phyloP scores from a whole-genome alignment of 805 yeast species.

The Starmerella ratchasimensis region DNA sequence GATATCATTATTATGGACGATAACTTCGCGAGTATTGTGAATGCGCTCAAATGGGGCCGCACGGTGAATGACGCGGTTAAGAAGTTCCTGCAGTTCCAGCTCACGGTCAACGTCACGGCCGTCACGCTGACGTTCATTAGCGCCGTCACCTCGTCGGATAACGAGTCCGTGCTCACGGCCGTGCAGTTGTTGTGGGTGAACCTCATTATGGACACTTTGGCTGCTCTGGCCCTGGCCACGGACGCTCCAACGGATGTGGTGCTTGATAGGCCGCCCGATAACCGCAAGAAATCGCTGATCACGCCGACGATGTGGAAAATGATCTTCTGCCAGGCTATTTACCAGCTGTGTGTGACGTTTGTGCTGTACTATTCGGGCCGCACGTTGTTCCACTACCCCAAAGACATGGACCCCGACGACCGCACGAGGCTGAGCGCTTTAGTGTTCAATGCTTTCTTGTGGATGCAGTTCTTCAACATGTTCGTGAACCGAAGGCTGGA shows the following conservation, averaged over 20 bases:
- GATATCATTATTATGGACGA: conserved; percentile 88
- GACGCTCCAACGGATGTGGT: conserved; percentile 85
- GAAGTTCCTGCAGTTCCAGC: conserved; percentile 90
- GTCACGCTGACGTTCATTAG: conserved; percentile 85
- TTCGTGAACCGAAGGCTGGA: conserved; percentile 84
- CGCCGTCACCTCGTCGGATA: conserved; percentile 71
- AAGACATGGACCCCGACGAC: conserved; percentile 30
- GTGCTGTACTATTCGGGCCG: conserved; percentile 68
- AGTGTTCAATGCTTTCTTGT: conserved; percentile 91
- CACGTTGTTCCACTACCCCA: conserved; percentile 33
- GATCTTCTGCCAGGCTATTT: conserved; percentile 75
- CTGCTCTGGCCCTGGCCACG: conserved; percentile 94
- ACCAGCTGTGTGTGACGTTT: conserved; percentile 72
- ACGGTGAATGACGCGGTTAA: conserved; percentile 89
- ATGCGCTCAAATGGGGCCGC: conserved; percentile 97
- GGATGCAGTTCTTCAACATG: conserved; percentile 93
- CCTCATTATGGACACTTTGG: conserved; percentile 94
- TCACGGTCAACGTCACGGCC: conserved; percentile 96
- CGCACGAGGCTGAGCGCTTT: conserved; percentile 56
- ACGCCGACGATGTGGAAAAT: conserved; percentile 95
- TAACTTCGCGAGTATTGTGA: conserved; percentile 86
- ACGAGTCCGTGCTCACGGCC: conserved; percentile 82
- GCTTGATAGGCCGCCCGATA: conserved; percentile 69
- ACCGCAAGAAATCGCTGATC: conserved; percentile 65
- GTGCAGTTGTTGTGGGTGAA: conserved; percentile 97